phyloP scores from a whole-genome alignment of 306 rosid genomes.

The Castanea mollissima region DNA sequence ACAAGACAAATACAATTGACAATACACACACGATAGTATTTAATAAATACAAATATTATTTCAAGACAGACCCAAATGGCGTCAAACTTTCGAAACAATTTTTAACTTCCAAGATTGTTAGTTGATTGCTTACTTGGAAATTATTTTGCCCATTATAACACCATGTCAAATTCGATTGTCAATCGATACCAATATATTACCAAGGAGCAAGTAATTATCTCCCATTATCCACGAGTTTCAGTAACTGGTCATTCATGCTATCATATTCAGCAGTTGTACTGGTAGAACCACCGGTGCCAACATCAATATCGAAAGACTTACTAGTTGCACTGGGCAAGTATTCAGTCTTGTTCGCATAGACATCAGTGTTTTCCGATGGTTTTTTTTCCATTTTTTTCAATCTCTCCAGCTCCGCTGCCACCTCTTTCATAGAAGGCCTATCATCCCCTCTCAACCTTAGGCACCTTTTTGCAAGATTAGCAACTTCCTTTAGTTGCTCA shows the following conservation, averaged over 20 bases:
- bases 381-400: constrained; percentile 9
- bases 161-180: no score
- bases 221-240: not conserved
- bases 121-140: no score
- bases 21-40: no score
- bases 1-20: no score
- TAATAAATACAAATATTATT: no score
- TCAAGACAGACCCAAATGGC: no score
- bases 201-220: not conserved
- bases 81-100: no score
- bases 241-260: not conserved
- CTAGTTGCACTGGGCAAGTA: not conserved
- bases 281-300: not conserved
- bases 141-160: no score
- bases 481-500: constrained; percentile 26
- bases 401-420: constrained; percentile 40
- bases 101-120: no score
- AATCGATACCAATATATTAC: not conserved
- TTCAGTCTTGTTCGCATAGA: constrained; percentile 3
- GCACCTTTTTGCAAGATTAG: constrained; percentile 28
- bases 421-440: constrained; percentile 47
- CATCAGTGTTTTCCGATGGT: not conserved
- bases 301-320: not conserved
- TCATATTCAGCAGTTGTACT: not conserved
- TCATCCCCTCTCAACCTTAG: constrained; percentile 38